phyloP scores from a whole-genome alignment of 805 yeast genomes.

The Yamadazyma paraphyllophila region DNA sequence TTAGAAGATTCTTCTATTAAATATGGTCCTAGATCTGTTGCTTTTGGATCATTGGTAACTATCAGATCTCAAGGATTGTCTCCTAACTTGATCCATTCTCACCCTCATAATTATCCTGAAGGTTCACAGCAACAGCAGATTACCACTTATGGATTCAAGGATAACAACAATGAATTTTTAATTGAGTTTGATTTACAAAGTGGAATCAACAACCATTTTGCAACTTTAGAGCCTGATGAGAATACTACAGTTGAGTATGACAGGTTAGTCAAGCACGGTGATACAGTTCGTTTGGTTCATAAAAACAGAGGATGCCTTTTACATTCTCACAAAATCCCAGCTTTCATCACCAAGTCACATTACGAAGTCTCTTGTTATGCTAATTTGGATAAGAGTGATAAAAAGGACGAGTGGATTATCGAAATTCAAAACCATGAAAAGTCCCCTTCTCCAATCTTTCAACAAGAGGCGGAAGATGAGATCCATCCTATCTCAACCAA shows the following conservation, averaged over 20 bases:
- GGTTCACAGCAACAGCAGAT: conserved; percentile 94
- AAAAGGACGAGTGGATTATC: conserved; percentile 85
- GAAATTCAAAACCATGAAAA: conserved; percentile 69
- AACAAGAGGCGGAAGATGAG: conserved; percentile 46
- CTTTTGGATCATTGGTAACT: conserved; percentile 61
- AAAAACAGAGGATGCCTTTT: conserved; percentile 67
- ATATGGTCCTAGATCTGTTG: conserved; percentile 65
- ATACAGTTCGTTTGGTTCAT: conserved; percentile 70
- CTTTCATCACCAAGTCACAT: conserved; percentile 63
- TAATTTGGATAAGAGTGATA: conserved; percentile 65
- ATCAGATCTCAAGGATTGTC: conserved; percentile 69
- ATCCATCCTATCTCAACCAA: conserved; percentile 76
- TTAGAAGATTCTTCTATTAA: conserved; percentile 64
- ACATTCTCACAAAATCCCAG: conserved; percentile 78
- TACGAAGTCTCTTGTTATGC: conserved; percentile 93
- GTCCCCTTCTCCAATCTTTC: conserved; percentile 40
- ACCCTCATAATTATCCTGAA: conserved; percentile 78
- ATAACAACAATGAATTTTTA: conserved; percentile 79
- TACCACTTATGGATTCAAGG: conserved; percentile 89
- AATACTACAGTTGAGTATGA: conserved; percentile 19
- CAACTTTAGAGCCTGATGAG: conserved; percentile 28
- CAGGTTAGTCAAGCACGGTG: conserved; percentile 55
- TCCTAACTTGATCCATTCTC: conserved; percentile 83
- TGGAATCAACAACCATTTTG: conserved; percentile 24
- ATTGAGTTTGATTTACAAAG: conserved; percentile 59